These are phyloP conservation scores for Penicillium sp. DNA, from an alignment of 2,329 filamentous ascomycete genomes.

Conservation along the genomic window DNA sequence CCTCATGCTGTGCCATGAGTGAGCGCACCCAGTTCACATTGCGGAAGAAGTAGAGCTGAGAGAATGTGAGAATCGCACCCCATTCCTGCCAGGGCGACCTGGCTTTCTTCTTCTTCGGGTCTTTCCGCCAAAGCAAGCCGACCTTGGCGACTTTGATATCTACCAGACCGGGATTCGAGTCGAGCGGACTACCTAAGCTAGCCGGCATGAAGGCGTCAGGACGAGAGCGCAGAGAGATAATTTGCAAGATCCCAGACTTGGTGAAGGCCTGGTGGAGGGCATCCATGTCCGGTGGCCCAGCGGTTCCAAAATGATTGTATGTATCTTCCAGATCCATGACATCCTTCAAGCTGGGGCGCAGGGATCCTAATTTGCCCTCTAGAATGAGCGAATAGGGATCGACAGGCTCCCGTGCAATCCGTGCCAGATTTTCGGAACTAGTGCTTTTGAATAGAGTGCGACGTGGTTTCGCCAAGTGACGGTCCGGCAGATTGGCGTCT, in stretches of 20 bases:
- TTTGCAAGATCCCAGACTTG: slow-evolving; percentile 83
- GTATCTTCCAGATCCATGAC: slow-evolving; percentile 85
- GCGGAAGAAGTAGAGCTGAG: slow-evolving; percentile 91
- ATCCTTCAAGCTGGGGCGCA: slow-evolving; percentile 82
- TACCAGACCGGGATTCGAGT: slow-evolving; percentile 83
- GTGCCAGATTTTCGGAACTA: slow-evolving; percentile 56
- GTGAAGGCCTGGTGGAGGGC: slow-evolving; percentile 83
- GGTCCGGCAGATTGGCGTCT: slow-evolving; percentile 66
- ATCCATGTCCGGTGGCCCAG: slow-evolving; percentile 64
- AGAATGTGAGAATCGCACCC: slow-evolving; percentile 93
- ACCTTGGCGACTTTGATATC: slow-evolving; percentile 98
- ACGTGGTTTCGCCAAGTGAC: slow-evolving; percentile 62
- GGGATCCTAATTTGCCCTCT: slow-evolving; percentile 71
- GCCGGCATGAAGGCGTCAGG: slow-evolving; percentile 94
- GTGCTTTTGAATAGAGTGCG: slow-evolving; percentile 61
- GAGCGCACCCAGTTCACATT: slow-evolving; percentile 88
- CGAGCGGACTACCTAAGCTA: slow-evolving; percentile 72
- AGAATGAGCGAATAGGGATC: slow-evolving; percentile 93
- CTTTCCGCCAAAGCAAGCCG: slow-evolving; percentile 87
- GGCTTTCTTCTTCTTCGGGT: slow-evolving; percentile 83
- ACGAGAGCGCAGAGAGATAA: slow-evolving; percentile 83
- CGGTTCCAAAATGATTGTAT: slow-evolving; percentile 76
- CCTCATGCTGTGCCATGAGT: slow-evolving; percentile 78
- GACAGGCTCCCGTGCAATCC: slow-evolving; percentile 68
- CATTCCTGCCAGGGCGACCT: slow-evolving; percentile 97